A percentile compares a stretch with the other conserved stretches of the same genome.
Conservation (phyloP, 164 flowering plant species). For the Piper longum region DNA sequence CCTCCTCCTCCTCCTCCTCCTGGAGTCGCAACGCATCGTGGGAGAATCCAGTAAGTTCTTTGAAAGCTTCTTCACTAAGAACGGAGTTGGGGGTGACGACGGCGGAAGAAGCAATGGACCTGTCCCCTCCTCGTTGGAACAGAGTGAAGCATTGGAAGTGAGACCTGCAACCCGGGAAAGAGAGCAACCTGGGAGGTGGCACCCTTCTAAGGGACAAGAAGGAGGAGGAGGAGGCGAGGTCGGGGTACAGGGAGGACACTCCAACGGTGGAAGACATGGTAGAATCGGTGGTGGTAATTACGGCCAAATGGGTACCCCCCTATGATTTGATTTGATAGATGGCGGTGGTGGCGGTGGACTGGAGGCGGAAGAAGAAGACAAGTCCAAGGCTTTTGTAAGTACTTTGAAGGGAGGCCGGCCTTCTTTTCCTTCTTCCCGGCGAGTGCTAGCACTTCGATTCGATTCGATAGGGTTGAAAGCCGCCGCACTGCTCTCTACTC, state of each 20-base stretch:
- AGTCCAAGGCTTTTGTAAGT: too few species aligned
- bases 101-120: conserved; percentile 20
- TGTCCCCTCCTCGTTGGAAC: conserved; percentile 3
- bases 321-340: too few species aligned
- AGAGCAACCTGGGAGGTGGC: conserved; percentile 9
- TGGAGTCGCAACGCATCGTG: conserved; percentile 7
- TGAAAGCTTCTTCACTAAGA: conserved; percentile 59
- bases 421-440: too few species aligned
- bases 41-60: conserved; percentile 24
- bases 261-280: conserved; percentile 38
- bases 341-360: too few species aligned
- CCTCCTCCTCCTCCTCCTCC: conserved; percentile 9
- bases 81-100: conserved; percentile 60
- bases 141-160: conserved; percentile 4
- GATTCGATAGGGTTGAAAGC: too few species aligned
- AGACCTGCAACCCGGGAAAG: conserved; percentile 3
- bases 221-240: conserved; percentile 18
- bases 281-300: neutral
- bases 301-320: neutral
- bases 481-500: too few species aligned
- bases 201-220: conserved; percentile 1
- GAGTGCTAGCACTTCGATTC: too few species aligned
- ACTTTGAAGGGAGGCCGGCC: too few species aligned
- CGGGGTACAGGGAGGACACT: conserved; percentile 28
- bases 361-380: too few species aligned